Percentiles rank a stretch among this genome's conserved stretches.
phyloP scores from a whole-genome alignment of 2,329 filamentous ascomycete genomes.

The Aureobasidium uvarum region DNA sequence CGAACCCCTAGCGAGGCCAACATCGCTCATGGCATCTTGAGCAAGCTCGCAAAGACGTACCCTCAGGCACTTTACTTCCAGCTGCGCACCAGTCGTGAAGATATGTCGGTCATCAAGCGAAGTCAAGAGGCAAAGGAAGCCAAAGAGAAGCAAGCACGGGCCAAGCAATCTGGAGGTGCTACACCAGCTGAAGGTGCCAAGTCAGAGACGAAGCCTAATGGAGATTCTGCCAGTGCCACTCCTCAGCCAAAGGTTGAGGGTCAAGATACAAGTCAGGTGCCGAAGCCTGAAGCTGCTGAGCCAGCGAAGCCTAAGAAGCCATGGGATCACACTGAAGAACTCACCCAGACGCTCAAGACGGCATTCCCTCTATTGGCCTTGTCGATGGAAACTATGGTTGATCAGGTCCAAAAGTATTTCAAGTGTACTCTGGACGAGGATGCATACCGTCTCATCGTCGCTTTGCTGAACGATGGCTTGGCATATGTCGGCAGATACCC shows the following conservation, averaged over 20 bases:
- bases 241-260: constrained; percentile 36
- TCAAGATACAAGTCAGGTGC: constrained; percentile 32
- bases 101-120: constrained; percentile 90
- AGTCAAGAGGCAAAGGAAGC: constrained; percentile 64
- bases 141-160: constrained; percentile 54
- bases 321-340: constrained; percentile 95
- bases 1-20: constrained; percentile 75
- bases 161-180: constrained; percentile 55
- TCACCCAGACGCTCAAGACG: constrained; percentile 93
- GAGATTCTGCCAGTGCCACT: constrained; percentile 37
- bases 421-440: constrained; percentile 98
- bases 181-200: constrained; percentile 35
- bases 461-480: constrained; percentile 89
- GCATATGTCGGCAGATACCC: constrained; percentile 90
- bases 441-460: constrained; percentile 95
- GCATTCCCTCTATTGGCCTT: constrained; percentile 92
- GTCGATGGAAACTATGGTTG: constrained; percentile 99
- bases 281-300: constrained; percentile 38
- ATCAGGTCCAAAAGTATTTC: constrained; percentile 98
- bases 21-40: constrained; percentile 79
- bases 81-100: constrained; percentile 86
- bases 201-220: constrained; percentile 47
- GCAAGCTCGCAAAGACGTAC: constrained; percentile 93
- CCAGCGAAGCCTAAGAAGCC: constrained; percentile 66
- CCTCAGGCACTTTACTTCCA: constrained; percentile 95